Evolutionary conservation across 208 protist species (phyloP).

Genomic region (Jaenimonas drosophilae): DNA sequence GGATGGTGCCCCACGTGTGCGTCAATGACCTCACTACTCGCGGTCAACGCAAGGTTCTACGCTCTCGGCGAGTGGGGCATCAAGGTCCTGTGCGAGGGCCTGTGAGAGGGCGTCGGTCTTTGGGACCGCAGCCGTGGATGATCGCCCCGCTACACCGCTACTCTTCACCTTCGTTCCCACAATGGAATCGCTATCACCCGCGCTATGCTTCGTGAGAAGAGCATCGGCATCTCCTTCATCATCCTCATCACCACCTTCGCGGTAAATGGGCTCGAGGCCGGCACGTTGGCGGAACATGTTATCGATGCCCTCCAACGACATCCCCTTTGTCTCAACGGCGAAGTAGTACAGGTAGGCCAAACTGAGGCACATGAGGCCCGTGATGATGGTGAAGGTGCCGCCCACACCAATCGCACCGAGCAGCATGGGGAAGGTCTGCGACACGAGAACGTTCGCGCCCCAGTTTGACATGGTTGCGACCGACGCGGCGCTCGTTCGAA

Average conservation of each 20-base stretch:
- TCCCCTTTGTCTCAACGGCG: slow-evolving; percentile 82
- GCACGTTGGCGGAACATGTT: slow-evolving; percentile 58
- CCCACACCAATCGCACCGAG: slow-evolving; percentile 77
- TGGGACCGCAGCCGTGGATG: no score
- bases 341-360: slow-evolving; percentile 74
- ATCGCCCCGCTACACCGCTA: no score
- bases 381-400: slow-evolving; percentile 71
- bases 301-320: slow-evolving; percentile 82
- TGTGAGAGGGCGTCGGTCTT: no score
- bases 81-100: no score
- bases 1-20: no score
- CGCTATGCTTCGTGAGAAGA: neutral
- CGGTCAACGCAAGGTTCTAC: no score
- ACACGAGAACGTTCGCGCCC: slow-evolving; percentile 78
- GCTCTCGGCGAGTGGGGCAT: no score
- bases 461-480: slow-evolving; percentile 89
- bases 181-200: no score
- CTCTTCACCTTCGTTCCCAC: no score
- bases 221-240: neutral
- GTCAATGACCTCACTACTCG: no score
- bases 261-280: slow-evolving; percentile 20
- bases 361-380: slow-evolving; percentile 39
- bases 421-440: slow-evolving; percentile 78
- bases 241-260: neutral
- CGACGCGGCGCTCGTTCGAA: slow-evolving; percentile 72